Conservation (phyloP, 176 grass and related monocot species). For the Melocanna baccifera region DNA sequence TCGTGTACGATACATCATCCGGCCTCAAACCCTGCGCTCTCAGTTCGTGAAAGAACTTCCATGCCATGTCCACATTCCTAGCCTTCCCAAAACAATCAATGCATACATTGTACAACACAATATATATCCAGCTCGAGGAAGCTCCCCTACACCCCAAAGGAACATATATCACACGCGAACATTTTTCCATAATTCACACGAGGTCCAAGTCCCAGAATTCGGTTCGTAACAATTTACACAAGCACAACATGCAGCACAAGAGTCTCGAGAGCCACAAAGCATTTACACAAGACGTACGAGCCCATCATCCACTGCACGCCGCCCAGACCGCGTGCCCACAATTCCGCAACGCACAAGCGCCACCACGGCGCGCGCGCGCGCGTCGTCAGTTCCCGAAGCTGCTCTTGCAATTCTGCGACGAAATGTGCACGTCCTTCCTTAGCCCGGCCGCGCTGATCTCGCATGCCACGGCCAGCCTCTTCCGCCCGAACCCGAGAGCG, state of each 20-base stretch:
- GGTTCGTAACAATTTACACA: conserved; percentile 23
- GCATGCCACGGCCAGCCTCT: conserved; percentile 41
- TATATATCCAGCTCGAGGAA: conserved; percentile 73
- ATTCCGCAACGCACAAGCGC: background rate
- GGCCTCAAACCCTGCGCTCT: conserved; percentile 65
- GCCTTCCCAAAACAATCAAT: conserved; percentile 90
- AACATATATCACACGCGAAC: background rate
- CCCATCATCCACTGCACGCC: background rate
- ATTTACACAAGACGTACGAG: conserved; percentile 1
- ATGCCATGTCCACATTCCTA: conserved; percentile 82
- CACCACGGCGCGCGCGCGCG: background rate
- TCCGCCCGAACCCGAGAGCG: conserved; percentile 39
- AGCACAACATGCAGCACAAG: background rate
- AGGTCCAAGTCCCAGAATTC: background rate
- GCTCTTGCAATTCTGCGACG: conserved; percentile 55
- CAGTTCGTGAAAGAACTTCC: conserved; percentile 93
- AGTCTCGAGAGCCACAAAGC: background rate
- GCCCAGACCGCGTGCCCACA: background rate
- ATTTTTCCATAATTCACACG: background rate
- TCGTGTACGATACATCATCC: conserved; percentile 83
- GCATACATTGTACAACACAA: conserved; percentile 82
- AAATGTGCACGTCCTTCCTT: conserved; percentile 43
- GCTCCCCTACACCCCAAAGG: conserved; percentile 38
- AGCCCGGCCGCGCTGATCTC: conserved; percentile 42
- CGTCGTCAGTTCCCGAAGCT: conserved; percentile 34